Percentiles rank a stretch among this genome's conserved stretches.
Conservation (phyloP, 164 flowering plant genomes). For the Pachysandra terminalis region DNA sequence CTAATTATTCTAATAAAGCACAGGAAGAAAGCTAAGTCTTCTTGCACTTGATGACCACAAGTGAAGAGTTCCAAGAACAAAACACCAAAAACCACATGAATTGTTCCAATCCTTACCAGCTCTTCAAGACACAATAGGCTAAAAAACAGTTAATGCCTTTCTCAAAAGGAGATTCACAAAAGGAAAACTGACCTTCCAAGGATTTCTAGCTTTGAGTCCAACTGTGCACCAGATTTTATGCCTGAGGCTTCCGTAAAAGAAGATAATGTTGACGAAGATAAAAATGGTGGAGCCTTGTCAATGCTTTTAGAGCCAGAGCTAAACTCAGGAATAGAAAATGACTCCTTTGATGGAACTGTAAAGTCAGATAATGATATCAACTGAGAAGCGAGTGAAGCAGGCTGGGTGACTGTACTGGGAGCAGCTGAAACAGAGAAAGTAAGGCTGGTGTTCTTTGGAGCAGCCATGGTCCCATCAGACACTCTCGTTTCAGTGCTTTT, state of each 20-base stretch:
- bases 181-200: constrained; percentile 32
- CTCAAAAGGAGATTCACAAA: too few relatives aligned
- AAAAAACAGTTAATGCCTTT: not conserved
- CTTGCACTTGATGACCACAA: too few relatives aligned
- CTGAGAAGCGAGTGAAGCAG: constrained; percentile 15
- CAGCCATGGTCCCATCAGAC: constrained; percentile 20
- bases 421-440: constrained; percentile 20
- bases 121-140: too few relatives aligned
- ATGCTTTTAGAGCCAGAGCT: constrained; percentile 21
- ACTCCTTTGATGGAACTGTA: constrained; percentile 24
- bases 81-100: too few relatives aligned
- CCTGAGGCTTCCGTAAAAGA: constrained; percentile 17
- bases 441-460: constrained; percentile 25
- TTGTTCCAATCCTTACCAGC: not conserved
- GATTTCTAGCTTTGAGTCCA: constrained; percentile 10
- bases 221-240: constrained; percentile 11
- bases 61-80: too few relatives aligned
- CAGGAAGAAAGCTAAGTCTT: too few relatives aligned
- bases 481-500: constrained; percentile 15
- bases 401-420: constrained; percentile 18
- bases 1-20: too few relatives aligned
- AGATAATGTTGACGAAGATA: constrained; percentile 14
- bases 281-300: constrained; percentile 19
- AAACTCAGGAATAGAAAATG: constrained; percentile 26
- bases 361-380: constrained; percentile 16